These are phyloP conservation scores for Dactylellina drechsleri DNA, from an alignment of 2,329 filamentous ascomycete species.

Conservation along the genomic window DNA sequence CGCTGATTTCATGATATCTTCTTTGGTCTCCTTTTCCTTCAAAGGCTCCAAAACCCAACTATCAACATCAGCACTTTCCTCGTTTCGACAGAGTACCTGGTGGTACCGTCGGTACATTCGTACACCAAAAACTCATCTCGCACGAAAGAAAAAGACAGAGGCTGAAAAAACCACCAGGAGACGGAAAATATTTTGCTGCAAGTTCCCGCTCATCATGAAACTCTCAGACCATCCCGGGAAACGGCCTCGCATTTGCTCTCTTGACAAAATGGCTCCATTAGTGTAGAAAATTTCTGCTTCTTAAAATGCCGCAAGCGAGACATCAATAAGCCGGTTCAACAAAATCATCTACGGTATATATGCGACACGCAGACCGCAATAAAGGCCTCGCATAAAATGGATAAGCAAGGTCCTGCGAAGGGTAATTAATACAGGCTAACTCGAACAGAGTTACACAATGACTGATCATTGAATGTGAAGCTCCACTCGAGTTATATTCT, in stretches of 20 bases:
- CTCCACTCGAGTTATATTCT: constrained; percentile 12
- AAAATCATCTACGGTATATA: not conserved
- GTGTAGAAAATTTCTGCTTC: not conserved
- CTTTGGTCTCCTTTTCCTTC: constrained; percentile 19
- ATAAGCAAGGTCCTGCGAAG: constrained; percentile 2
- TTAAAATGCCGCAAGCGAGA: constrained; percentile 48
- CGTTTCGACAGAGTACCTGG: constrained; percentile 21
- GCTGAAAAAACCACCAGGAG: not conserved
- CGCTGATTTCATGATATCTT: constrained; percentile 18
- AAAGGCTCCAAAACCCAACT: constrained; percentile 1
- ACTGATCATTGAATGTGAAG: constrained; percentile 13
- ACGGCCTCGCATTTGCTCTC: not conserved
- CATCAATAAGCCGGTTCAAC: not conserved
- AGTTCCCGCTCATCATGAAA: constrained; percentile 24
- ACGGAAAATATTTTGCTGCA: not conserved
- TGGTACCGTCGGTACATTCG: constrained; percentile 20
- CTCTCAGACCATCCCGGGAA: not conserved
- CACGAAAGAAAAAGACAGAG: constrained; percentile 21
- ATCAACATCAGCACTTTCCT: constrained; percentile 23
- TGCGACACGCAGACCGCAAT: not conserved
- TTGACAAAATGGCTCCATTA: constrained; percentile 1
- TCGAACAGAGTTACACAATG: constrained; percentile 30
- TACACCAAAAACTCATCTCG: constrained; percentile 10
- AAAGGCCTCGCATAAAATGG: constrained; percentile 12
- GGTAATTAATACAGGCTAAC: constrained; percentile 21